Evolutionary conservation across 352 stramenopile genomes (phyloP).

Genomic region (Phytophthora lateralis): DNA sequence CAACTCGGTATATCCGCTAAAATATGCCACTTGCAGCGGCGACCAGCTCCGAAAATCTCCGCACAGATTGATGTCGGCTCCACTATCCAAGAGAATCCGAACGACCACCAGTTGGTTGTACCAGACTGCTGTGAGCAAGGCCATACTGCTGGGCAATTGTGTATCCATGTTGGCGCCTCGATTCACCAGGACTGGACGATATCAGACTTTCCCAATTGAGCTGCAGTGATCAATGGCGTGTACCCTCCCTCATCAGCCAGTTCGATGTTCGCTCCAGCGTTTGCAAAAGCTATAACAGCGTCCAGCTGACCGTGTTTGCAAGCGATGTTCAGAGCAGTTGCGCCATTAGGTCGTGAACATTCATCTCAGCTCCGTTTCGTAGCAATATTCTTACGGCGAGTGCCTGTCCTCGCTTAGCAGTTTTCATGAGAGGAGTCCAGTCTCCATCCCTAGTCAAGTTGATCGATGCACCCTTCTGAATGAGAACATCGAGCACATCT

Average conservation of each 20-base stretch:
- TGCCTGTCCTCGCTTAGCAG: conserved; percentile 10
- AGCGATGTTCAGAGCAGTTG: conserved; percentile 18
- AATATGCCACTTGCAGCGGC: background rate
- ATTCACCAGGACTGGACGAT: conserved; percentile 12
- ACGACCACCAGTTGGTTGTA: conserved; percentile 8
- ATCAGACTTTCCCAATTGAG: conserved; percentile 11
- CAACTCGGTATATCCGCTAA: conserved; percentile 9
- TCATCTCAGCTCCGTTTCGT: background rate
- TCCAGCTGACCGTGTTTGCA: conserved; percentile 12
- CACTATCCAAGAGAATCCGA: conserved; percentile 12
- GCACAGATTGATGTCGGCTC: conserved; percentile 9
- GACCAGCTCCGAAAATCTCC: conserved; percentile 17
- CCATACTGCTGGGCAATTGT: conserved; percentile 11
- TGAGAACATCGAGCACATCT: conserved; percentile 2
- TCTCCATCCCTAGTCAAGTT: background rate
- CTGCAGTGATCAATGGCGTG: conserved; percentile 12
- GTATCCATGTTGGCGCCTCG: conserved; percentile 2
- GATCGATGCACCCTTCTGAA: background rate
- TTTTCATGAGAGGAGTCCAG: conserved; percentile 5
- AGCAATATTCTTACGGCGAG: conserved; percentile 2
- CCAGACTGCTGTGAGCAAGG: conserved; percentile 8
- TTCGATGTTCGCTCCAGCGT: conserved; percentile 9
- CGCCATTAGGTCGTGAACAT: conserved; percentile 6
- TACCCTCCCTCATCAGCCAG: conserved; percentile 15
- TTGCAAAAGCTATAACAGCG: background rate